Evolutionary conservation across 148 eudicot species (phyloP), one percentile per base, ranked within the genome.

Genomic region (Mesembryanthemum crystallinum): DNA sequence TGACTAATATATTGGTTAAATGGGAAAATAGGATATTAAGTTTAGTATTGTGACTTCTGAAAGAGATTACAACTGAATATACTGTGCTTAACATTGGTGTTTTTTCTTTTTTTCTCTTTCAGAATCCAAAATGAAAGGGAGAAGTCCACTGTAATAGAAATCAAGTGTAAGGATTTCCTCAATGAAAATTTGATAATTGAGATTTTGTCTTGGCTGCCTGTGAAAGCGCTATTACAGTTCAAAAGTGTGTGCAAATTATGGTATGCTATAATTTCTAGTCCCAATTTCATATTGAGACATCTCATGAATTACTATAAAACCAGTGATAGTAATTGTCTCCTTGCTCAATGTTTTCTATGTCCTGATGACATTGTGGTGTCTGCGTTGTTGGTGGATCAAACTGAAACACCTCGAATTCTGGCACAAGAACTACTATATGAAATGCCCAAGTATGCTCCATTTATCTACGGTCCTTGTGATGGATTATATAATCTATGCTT

Each of bases 381-480:
- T 37, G 35, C 25, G 21, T 29, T 62, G 32, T 64, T 47, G 21
- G 21, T 74, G 7, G 68, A 32, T 47, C 61, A 74, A 23, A 2
- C 49, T 45, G 49, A 45, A 45, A 30, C 45, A 24, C 77, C 39
- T 49, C 21, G 21, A 11, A 43, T 63, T 21, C 28, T 74, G 10
- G 59, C 60, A 21, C 64, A 10, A 30, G 60, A 52, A 5, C 0
- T 6, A 63, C 39, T 74, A 43, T 14, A 47, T 28, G 59, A 14
- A 0, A 47, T 8, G 4, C 60, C 58, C 0, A 23, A 8, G 57
- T 11, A 30, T 49, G 15, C 39, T 33, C 14, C 37, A 0, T 7
- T 10, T 17, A 5, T 75, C 8, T 65, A 52, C 51, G 77, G 77
- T 33, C 77, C 77, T 64, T 75, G 77, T 24, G 15, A 64, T 35